phyloP scores from a whole-genome alignment of 306 rosid species.

The Dalbergia cochinchinensis region DNA sequence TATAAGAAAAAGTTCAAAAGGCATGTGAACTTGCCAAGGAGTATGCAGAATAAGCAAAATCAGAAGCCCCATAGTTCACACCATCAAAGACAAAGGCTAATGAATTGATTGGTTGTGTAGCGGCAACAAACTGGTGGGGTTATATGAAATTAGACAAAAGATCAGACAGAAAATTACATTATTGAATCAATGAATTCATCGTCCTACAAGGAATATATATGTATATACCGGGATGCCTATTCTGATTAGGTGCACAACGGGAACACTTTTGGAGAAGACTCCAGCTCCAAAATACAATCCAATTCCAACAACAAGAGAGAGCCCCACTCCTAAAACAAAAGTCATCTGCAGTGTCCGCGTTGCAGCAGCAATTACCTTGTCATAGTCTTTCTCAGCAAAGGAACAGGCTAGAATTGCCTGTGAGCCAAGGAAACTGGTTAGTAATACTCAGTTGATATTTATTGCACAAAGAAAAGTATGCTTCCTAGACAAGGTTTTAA shows the following conservation, averaged over 20 bases:
- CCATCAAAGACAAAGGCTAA: conserved; percentile 95
- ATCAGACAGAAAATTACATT: neutral
- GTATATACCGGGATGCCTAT: conserved; percentile 79
- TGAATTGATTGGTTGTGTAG: conserved; percentile 92
- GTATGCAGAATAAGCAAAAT: conserved; percentile 88
- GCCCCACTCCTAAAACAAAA: conserved; percentile 80
- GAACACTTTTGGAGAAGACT: conserved; percentile 66
- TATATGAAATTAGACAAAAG: conserved; percentile 3
- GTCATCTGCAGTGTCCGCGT: conserved; percentile 78
- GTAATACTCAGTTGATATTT: neutral
- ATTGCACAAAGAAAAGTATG: too few relatives aligned
- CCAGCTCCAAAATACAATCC: conserved; percentile 87
- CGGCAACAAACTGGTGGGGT: conserved; percentile 85
- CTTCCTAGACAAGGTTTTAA: too few relatives aligned
- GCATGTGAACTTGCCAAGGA: conserved; percentile 70
- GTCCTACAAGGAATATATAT: neutral
- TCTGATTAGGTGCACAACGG: conserved; percentile 79
- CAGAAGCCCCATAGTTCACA: conserved; percentile 97
- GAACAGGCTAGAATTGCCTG: conserved; percentile 93
- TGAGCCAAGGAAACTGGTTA: neutral
- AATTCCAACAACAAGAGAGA: conserved; percentile 72
- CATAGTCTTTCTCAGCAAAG: conserved; percentile 81
- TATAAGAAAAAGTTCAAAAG: neutral
- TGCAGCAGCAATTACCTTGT: conserved; percentile 68
- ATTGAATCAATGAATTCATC: neutral